phyloP scores from a whole-genome alignment of 805 yeast species.

The Tetrapisispora iriomotensis region DNA sequence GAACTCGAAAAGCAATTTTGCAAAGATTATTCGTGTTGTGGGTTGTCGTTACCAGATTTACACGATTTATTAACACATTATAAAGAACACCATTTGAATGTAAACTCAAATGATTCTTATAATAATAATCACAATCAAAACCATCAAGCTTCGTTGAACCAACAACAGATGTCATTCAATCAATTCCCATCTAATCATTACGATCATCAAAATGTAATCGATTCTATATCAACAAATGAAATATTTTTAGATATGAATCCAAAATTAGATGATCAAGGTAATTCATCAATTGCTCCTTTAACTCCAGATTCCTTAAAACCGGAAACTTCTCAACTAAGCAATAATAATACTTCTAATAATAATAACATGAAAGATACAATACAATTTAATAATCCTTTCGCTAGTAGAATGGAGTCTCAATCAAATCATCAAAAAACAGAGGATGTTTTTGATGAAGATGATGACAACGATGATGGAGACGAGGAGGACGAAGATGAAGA shows the following conservation, averaged over 20 bases:
- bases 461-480: slow-evolving; percentile 20
- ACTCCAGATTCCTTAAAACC: slow-evolving; percentile 12
- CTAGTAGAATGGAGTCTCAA: not conserved
- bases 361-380: no score
- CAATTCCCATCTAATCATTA: not conserved
- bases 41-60: slow-evolving; percentile 79
- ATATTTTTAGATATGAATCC: slow-evolving; percentile 49
- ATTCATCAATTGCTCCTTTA: slow-evolving; percentile 7
- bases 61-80: slow-evolving; percentile 91
- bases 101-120: slow-evolving; percentile 37
- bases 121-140: not conserved
- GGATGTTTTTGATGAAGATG: slow-evolving; percentile 9
- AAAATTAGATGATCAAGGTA: not conserved
- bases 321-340: not conserved
- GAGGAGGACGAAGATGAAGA: slow-evolving; percentile 26
- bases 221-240: slow-evolving; percentile 87
- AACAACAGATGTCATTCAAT: not conserved
- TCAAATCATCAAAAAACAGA: not conserved
- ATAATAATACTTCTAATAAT: no score
- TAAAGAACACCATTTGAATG: slow-evolving; percentile 80
- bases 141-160: not conserved
- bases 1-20: slow-evolving; percentile 80
- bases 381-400: slow-evolving; percentile 1
- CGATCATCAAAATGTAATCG: slow-evolving; percentile 26
- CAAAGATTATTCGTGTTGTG: slow-evolving; percentile 94